Percentiles rank a stretch among this genome's conserved stretches.
Evolutionary conservation across 495 filamentous ascomycete genomes (phyloP).

Genomic region (Lichina pygmaea): DNA sequence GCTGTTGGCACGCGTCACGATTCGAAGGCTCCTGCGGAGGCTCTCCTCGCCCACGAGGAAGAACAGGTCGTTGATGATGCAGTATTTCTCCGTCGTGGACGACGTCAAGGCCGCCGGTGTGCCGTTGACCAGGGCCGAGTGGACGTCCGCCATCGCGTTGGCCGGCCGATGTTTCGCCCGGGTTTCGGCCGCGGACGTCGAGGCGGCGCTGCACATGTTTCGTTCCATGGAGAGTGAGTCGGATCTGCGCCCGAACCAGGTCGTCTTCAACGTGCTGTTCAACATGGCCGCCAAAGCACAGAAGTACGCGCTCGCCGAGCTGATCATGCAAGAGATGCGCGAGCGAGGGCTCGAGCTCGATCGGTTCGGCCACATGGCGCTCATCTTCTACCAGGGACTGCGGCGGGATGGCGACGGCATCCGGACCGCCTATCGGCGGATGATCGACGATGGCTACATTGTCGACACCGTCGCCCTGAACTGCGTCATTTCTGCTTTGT

Average conservation of each 20-base stretch:
- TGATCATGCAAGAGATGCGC: constrained; percentile 58
- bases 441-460: constrained; percentile 58
- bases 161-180: constrained; percentile 39
- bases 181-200: constrained; percentile 33
- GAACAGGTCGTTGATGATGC: constrained; percentile 33
- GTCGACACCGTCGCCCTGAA: constrained; percentile 77
- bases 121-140: constrained; percentile 35
- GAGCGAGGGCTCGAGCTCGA: constrained; percentile 33
- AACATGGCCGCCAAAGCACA: constrained; percentile 64
- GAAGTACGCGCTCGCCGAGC: constrained; percentile 58
- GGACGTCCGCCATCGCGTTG: constrained; percentile 63
- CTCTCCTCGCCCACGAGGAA: constrained; percentile 35
- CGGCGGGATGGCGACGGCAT: constrained; percentile 38
- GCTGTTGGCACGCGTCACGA: constrained; percentile 26
- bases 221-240: constrained; percentile 61
- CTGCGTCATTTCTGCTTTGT: constrained; percentile 50
- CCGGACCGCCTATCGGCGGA: constrained; percentile 40
- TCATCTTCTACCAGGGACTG: constrained; percentile 65
- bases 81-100: constrained; percentile 58
- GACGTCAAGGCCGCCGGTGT: constrained; percentile 48
- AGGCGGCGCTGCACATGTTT: constrained; percentile 58
- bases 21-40: constrained; percentile 37
- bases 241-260: constrained; percentile 30
- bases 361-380: constrained; percentile 47
- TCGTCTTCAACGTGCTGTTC: constrained; percentile 81